Evolutionary conservation across 441 rosid species (phyloP).

Genomic region (Populus hybrid): DNA sequence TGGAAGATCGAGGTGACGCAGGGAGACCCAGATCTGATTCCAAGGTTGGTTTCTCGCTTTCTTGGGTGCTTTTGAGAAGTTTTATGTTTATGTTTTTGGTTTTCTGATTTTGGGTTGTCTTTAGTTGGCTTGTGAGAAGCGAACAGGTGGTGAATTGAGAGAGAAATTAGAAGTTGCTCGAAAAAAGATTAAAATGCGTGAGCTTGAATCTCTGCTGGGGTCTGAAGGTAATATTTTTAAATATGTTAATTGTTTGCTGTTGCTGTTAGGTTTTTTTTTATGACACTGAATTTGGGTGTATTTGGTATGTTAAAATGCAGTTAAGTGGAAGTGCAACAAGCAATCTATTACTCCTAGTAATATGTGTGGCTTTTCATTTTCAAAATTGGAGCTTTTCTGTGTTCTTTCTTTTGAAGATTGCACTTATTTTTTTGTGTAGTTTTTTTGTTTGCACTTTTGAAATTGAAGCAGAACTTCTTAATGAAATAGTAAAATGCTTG

Average conservation of each 20-base stretch:
- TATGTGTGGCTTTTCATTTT: background rate
- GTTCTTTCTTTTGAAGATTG: no score
- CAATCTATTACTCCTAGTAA: no score
- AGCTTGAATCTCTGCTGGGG: slow-evolving; percentile 37
- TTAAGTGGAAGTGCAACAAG: background rate
- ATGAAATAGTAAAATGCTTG: no score
- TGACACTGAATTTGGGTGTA: background rate
- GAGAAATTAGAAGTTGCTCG: slow-evolving; percentile 27
- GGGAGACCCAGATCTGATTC: slow-evolving; percentile 35
- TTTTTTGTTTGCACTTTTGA: no score
- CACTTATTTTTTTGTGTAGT: no score
- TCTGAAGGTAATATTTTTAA: slow-evolving; percentile 40
- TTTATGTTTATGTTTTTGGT: background rate
- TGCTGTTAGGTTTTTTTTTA: background rate
- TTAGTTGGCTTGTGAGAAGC: slow-evolving; percentile 39
- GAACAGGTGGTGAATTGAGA: slow-evolving; percentile 9
- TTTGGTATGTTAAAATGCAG: background rate
- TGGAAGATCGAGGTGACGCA: slow-evolving; percentile 40
- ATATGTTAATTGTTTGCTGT: slow-evolving; percentile 10
- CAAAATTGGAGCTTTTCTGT: no score
- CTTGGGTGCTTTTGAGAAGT: background rate
- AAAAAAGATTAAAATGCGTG: slow-evolving; percentile 52
- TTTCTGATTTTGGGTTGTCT: background rate
- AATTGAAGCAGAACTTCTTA: no score
- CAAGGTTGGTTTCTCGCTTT: slow-evolving; percentile 36